Evolutionary conservation across 257 asterid genomes (phyloP), one percentile per base, ranked within the genome.

Genomic region (Phtheirospermum japonicum): DNA sequence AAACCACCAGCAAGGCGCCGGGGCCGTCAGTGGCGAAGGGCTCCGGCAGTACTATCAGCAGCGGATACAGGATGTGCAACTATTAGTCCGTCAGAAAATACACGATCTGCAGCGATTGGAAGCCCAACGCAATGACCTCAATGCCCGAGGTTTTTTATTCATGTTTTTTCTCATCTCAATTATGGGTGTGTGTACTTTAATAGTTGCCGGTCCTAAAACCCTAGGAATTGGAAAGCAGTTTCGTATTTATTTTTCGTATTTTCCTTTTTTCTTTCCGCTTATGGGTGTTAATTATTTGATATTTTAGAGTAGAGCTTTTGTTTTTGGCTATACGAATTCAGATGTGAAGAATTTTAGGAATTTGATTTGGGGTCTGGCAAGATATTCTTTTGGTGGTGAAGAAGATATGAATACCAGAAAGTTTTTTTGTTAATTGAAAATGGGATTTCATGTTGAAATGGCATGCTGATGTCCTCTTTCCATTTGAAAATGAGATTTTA

Each of bases 81-180:
- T 83, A 20, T 66, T 78, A 23, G 85, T 79, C 69, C 87, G 85
- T 51, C 85, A 81, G 50, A 75, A 75, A 17, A 66, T 19, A 40
- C 73, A 79, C 63, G 78, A 83, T 72, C 81, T 83, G 13, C 81
- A 81, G 61, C 83, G 87, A 13, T 79, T 83, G 23, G 87, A 83
- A 72, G 90, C 90, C 26, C 87, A 83, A 57, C 80, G 90, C 59
- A 81, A 83, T 49, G 82, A 81, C 50, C 90, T 83, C 31, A 83
- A 83, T 46, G 79, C 76, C 59, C 48, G 71, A 54, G 63, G 63
- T 66, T 30, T 32, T 43, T 26, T 8, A 14, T 33, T 49, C 16
- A 10, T 45, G 17, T 19, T 6, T 17, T 17, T 4, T n/a, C 6
- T 34, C 36, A 28, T 12, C 23, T 50, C 33, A 9, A 17, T 33